Evolutionary conservation across 495 filamentous ascomycete species (phyloP).

Genomic region (Platismatia glauca): DNA sequence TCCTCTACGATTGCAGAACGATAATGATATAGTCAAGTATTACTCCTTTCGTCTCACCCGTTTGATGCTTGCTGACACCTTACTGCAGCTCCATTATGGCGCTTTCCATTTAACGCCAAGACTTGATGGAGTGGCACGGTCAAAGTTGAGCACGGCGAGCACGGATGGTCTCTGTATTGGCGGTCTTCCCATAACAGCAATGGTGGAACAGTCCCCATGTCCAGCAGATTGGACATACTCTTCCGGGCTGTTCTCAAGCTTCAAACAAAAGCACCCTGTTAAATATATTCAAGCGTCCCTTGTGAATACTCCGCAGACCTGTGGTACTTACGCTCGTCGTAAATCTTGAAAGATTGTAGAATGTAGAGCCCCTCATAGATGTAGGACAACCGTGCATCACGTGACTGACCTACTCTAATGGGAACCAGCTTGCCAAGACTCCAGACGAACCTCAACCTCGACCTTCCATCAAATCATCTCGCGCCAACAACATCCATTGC

Average conservation of each 20-base stretch:
- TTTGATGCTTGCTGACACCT: neutral
- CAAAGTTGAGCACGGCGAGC: neutral
- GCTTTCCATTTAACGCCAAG: conserved; percentile 69
- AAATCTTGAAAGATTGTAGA: neutral
- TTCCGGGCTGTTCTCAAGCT: neutral
- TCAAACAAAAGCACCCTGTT: neutral
- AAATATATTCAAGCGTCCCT: neutral
- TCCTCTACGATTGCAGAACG: conserved; percentile 50
- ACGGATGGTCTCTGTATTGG: neutral
- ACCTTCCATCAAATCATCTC: conserved; percentile 36
- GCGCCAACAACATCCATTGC: conserved; percentile 24
- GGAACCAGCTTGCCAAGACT: conserved; percentile 30
- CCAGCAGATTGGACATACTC: neutral
- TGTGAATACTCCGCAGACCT: neutral
- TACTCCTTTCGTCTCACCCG: neutral
- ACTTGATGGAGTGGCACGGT: neutral
- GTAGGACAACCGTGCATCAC: conserved; percentile 26
- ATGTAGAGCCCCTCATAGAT: neutral
- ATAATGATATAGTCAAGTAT: conserved; percentile 96
- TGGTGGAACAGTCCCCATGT: neutral
- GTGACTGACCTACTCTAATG: conserved; percentile 27
- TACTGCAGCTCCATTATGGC: conserved; percentile 65
- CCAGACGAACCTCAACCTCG: conserved; percentile 34
- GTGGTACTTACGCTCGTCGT: neutral
- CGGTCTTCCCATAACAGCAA: neutral